Evolutionary conservation across 768 basidiomycete species (phyloP), one percentile per base, ranked within the genome.

Genomic region (Lactarius pseudohatsudake): DNA sequence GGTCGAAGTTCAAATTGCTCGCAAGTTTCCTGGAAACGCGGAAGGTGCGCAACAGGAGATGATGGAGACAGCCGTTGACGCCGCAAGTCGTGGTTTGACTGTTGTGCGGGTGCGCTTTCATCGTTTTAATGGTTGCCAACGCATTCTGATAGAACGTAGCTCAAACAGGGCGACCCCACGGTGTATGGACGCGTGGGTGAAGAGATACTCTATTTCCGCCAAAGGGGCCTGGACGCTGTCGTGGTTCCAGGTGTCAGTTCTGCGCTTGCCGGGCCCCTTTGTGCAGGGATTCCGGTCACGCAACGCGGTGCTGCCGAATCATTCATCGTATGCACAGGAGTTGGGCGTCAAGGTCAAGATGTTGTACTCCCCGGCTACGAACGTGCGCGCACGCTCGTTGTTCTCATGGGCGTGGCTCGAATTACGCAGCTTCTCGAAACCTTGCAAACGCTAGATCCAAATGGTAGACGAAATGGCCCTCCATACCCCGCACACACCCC

Each of bases 101-200:
- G 96, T 99, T 30, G 91, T 99, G 40, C 81, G 96, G 61, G 92
- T 93, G 72, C 57, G 90, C 81, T 1, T 47, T 0, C 0, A 32
- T 59, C 13, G 1, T 26, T 38, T 13, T 9, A 41, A 43, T 22
- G 16, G 36, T 47, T 1, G 45, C 60, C 62, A 60, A 32, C 40
- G 60, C 15, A 60, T 53, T 45, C 50, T 65, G 57, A 55, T 45
- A 41, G 54, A 54, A 58, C 32, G 26, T 59, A 94, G 91, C 82
- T 99, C 20, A 98, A 99, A 79, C 97, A 98, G 81, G 97, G 97
- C 15, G 97, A 99, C 75, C 97, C 97, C 13, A 88, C 90, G 18
- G 86, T 99, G 0, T 99, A 97, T 74, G 97, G 93, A 3, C 88
- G 97, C 28, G 90, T 90, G 0, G 96, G 96, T 36, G 96, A 98